Conservation (phyloP, 805 yeast genomes). For the Saccharomyces kudriavzevii region DNA sequence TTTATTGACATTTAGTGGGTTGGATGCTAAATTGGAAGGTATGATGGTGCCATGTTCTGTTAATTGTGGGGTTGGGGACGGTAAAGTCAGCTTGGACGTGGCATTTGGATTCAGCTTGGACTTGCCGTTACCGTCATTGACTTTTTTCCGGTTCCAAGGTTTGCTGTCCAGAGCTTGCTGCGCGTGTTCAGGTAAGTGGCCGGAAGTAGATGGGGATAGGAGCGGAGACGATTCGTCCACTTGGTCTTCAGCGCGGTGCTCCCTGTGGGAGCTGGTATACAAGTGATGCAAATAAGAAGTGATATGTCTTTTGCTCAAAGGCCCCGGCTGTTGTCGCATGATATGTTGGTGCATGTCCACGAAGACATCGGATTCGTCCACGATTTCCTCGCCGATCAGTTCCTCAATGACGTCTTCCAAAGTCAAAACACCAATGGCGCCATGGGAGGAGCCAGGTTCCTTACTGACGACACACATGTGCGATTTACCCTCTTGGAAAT, state of each 20-base stretch:
- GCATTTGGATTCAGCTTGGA: neutral
- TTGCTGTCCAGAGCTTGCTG: neutral
- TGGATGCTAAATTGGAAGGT: slow-evolving; percentile 52
- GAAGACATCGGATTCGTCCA: slow-evolving; percentile 91
- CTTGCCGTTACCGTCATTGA: neutral
- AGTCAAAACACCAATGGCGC: slow-evolving; percentile 87
- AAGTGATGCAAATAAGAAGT: slow-evolving; percentile 60
- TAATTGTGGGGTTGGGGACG: neutral
- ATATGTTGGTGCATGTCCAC: slow-evolving; percentile 84
- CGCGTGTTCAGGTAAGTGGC: neutral
- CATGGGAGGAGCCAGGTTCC: slow-evolving; percentile 72
- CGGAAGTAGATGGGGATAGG: neutral
- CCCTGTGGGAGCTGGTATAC: slow-evolving; percentile 37
- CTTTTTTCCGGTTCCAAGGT: neutral
- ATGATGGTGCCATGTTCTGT: slow-evolving; percentile 5
- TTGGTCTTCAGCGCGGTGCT: neutral
- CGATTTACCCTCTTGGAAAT: slow-evolving; percentile 95
- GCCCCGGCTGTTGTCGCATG: slow-evolving; percentile 69
- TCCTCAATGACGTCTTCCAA: slow-evolving; percentile 98
- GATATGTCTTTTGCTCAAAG: slow-evolving; percentile 59
- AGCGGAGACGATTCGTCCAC: neutral
- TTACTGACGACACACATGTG: slow-evolving; percentile 93
- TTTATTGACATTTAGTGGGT: slow-evolving; percentile 60
- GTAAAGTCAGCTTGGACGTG: neutral
- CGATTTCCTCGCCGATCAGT: slow-evolving; percentile 93